A percentile compares a stretch with the other conserved stretches of the same genome.
These are phyloP conservation scores for Penicillium brevicompactum DNA, from an alignment of 2,329 filamentous ascomycete genomes.

Conservation along the genomic window DNA sequence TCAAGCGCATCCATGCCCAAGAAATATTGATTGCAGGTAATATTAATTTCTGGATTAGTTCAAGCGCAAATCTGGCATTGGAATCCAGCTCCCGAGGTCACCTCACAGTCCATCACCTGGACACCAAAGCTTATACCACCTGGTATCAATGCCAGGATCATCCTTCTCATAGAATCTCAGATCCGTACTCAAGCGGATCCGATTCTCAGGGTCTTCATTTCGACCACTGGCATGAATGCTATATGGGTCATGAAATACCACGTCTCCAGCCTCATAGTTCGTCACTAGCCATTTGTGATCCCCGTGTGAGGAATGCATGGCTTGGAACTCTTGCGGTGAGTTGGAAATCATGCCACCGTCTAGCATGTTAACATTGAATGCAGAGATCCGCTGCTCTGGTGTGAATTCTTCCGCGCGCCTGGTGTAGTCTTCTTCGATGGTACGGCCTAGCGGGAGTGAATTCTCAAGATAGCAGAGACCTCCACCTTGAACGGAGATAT, in stretches of 20 bases:
- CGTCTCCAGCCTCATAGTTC: conserved; percentile 43
- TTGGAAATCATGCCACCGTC: conserved; percentile 28
- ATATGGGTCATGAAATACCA: conserved; percentile 49
- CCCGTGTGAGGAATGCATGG: conserved; percentile 22
- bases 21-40: too few relatives aligned
- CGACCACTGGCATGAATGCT: conserved; percentile 44
- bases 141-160: conserved; percentile 34
- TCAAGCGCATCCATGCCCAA: too few relatives aligned
- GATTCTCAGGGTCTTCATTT: conserved; percentile 43
- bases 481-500: conserved; percentile 34
- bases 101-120: conserved; percentile 36
- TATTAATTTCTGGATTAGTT: too few relatives aligned
- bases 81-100: too few relatives aligned
- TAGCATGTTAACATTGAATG: conserved; percentile 36
- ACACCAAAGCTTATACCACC: conserved; percentile 39
- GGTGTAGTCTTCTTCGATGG: conserved; percentile 44
- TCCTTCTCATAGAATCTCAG: conserved; percentile 46
- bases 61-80: too few relatives aligned
- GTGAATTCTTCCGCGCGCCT: conserved; percentile 27
- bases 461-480: conserved; percentile 48
- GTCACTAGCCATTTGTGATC: conserved; percentile 34
- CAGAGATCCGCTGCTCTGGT: conserved; percentile 33
- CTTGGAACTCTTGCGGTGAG: conserved; percentile 20
- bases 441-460: conserved; percentile 36
- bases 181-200: conserved; percentile 47